Base-by-base conservation (phyloP, 768 basidiomycete genomes). In the Agaricus blazei region DNA sequence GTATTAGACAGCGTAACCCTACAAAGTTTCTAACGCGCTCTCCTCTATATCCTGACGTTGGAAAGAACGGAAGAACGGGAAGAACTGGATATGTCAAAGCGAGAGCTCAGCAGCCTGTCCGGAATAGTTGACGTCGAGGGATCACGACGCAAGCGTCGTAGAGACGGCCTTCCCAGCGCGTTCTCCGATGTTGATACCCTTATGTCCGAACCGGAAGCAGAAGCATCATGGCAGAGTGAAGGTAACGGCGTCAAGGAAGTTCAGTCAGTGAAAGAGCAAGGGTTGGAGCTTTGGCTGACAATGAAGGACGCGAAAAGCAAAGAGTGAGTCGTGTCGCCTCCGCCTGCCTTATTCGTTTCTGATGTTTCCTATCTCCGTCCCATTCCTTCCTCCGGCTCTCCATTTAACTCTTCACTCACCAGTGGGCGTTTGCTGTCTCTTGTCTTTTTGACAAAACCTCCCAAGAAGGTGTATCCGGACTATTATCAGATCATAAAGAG, bases 261-360 rank as follows among this genome's bases (percentile, higher is more conserved):
- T 45, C 34, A 7, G 7, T 72, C 72, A 56, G 78, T 87, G 66
- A 84, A 78, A 65, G 83, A 84, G 70, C 79, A 83, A 66, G 89
- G 85, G 44, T 67, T 85, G 71, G 79, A 77, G 70, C 69, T 90
- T 73, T 91, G 87, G 85, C 82, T 85, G 66, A 81, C 80, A 38
- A 78, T 92, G 68, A 88, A 82, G 79, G 87, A 89, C 69, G 90
- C 88, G 65, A 83, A 84, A 67, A 87, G 84, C 76, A 88, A 89
- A 80, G 88, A 91, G 90, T 92, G 79, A 78, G 89, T 88, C 73
- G 73, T 75, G 70, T 66, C 66, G 71, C 68, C 66, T 67, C 68
- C 62, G 72, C 71, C 65, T 68, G 67, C 68, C 67, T 68, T 74
- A 70, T 72, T 72, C 71, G 70, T 73, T 73, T 45, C 54, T 56